These are phyloP conservation scores for Chaetomium tenue DNA, from an alignment of 495 filamentous ascomycete species.

Conservation along the genomic window DNA sequence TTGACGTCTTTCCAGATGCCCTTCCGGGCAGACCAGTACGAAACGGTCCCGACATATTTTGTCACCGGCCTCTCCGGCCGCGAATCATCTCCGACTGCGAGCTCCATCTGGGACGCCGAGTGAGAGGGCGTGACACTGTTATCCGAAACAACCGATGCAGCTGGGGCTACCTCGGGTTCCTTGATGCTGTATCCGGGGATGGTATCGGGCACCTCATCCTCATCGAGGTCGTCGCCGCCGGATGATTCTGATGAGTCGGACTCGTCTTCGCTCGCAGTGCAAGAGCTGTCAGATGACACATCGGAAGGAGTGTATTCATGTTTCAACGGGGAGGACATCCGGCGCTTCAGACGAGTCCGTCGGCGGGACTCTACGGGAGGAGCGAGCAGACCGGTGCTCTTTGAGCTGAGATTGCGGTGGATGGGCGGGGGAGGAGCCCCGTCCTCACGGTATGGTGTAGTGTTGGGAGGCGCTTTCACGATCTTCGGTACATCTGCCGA, in stretches of 20 bases:
- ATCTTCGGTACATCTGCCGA: slow-evolving; percentile 41
- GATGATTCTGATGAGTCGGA: slow-evolving; percentile 47
- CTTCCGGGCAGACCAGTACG: slow-evolving; percentile 74
- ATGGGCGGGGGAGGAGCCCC: slow-evolving; percentile 52
- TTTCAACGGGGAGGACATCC: slow-evolving; percentile 91
- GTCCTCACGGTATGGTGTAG: slow-evolving; percentile 41
- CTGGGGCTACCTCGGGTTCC: slow-evolving; percentile 22
- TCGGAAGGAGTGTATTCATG: slow-evolving; percentile 97
- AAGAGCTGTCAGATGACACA: slow-evolving; percentile 47
- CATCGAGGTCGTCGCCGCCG: slow-evolving; percentile 53
- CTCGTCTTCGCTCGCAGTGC: slow-evolving; percentile 50
- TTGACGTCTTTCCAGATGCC: slow-evolving; percentile 75
- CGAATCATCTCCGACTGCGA: slow-evolving; percentile 49
- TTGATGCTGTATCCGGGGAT: slow-evolving; percentile 51
- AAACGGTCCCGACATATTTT: slow-evolving; percentile 74
- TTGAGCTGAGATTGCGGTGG: slow-evolving; percentile 48
- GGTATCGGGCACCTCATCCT: slow-evolving; percentile 50
- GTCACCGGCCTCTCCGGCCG: slow-evolving; percentile 51
- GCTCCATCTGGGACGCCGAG: slow-evolving; percentile 68
- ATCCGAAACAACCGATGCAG: slow-evolving; percentile 39
- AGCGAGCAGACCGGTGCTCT: slow-evolving; percentile 45
- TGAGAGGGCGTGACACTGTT: slow-evolving; percentile 68
- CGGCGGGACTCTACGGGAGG: slow-evolving; percentile 50
- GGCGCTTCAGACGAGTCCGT: slow-evolving; percentile 54
- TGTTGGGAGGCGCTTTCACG: slow-evolving; percentile 47